A percentile compares a stretch with the other conserved stretches of the same genome.
phyloP scores from a whole-genome alignment of 2,329 filamentous ascomycete species.

The Colletotrichum falcatum region DNA sequence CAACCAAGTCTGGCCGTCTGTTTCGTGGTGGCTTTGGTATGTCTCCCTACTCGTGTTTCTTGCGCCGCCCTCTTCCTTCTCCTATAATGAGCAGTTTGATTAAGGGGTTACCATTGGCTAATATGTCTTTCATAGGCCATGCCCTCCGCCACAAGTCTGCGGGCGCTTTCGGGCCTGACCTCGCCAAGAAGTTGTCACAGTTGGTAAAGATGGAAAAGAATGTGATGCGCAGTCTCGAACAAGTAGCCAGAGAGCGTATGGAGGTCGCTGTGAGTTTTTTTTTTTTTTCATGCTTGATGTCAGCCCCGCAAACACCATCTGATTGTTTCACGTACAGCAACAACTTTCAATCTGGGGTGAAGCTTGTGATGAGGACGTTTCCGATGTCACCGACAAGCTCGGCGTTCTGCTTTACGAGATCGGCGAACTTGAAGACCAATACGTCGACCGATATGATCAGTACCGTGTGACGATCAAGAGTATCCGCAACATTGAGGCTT shows the following conservation, averaged over 20 bases:
- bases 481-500: constrained; percentile 98
- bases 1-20: constrained; percentile 89
- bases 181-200: constrained; percentile 97
- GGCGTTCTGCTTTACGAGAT: constrained; percentile 98
- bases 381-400: constrained; percentile 98
- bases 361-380: constrained; percentile 94
- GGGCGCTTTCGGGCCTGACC: constrained; percentile 84
- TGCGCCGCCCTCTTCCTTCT: constrained; percentile 9
- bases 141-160: constrained; percentile 79
- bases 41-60: constrained; percentile 51
- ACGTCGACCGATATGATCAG: constrained; percentile 98
- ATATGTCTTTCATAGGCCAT: constrained; percentile 61
- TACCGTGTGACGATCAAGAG: constrained; percentile 99
- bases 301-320: neutral
- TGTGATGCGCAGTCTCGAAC: constrained; percentile 97
- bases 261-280: constrained; percentile 86
- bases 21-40: constrained; percentile 89
- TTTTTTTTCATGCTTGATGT: constrained; percentile 50
- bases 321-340: constrained; percentile 70
- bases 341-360: constrained; percentile 99
- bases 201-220: constrained; percentile 99
- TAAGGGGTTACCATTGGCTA: constrained; percentile 26
- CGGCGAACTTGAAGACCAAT: constrained; percentile 97
- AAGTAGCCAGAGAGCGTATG: constrained; percentile 96
- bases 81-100: neutral